Conservation (phyloP, 1,284 basidiomycete species). For the Ganoderma lucidum region DNA sequence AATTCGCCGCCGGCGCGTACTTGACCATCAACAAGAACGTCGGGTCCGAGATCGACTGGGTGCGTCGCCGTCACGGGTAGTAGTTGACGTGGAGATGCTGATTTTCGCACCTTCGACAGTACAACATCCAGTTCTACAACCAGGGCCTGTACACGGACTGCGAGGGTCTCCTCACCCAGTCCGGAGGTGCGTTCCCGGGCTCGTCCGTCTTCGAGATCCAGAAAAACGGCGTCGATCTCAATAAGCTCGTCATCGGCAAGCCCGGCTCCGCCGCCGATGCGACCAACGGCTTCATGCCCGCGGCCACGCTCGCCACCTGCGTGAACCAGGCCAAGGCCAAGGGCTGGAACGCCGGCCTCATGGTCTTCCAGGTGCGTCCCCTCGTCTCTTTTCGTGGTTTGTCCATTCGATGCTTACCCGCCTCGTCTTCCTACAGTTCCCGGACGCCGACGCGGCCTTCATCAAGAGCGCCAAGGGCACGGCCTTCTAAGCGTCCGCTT, state of each 20-base stretch:
- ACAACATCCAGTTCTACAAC: conserved; percentile 67
- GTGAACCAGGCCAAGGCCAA: conserved; percentile 57
- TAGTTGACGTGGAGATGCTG: neutral
- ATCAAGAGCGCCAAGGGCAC: conserved; percentile 26
- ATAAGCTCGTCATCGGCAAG: conserved; percentile 67
- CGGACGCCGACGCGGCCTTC: conserved; percentile 28
- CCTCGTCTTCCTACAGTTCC: conserved; percentile 15
- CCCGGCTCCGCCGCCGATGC: conserved; percentile 52
- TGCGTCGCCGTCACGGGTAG: conserved; percentile 23
- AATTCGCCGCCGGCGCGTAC: conserved; percentile 67
- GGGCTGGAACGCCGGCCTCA: conserved; percentile 59
- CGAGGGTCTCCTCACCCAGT: conserved; percentile 54
- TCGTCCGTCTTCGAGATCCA: conserved; percentile 65
- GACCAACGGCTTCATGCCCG: conserved; percentile 62
- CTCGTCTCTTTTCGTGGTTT: neutral
- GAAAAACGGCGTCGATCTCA: conserved; percentile 56
- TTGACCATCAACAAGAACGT: conserved; percentile 61
- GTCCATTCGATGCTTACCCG: neutral
- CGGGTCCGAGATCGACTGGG: conserved; percentile 53
- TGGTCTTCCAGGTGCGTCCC: conserved; percentile 26
- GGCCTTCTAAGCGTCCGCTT: conserved; percentile 15
- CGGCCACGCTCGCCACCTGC: conserved; percentile 61
- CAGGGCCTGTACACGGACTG: conserved; percentile 58
- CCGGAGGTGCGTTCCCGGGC: conserved; percentile 27
- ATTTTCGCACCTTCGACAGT: conserved; percentile 38